Evolutionary conservation across 1,139 yeast species (phyloP), one percentile per base, ranked within the genome.

Genomic region (Pneumocystis oryctolagi): DNA sequence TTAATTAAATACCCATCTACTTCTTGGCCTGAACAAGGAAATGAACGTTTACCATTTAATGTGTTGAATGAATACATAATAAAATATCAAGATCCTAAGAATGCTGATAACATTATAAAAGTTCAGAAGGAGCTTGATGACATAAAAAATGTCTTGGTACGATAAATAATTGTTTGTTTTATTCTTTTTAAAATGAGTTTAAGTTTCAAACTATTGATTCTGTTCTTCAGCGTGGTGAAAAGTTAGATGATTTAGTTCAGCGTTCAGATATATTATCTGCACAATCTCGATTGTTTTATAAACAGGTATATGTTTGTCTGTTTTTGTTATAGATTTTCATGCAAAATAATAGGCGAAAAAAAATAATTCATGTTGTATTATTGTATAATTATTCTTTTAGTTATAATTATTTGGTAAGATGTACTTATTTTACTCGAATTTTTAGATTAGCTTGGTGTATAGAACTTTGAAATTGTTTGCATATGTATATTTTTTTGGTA

Each of bases 51-150:
- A 25, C 63, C 61, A 30, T 65, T 60, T n/a, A 82, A 82, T 47
- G 82, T 82, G 66, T 79, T 92, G 71, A 85, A 84, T 56, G 77
- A 77, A 37, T 89, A 89, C 73, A 77, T 94, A 69, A 77, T 79
- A 70, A 87, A 88, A 72, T 92, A 94, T 76, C 98, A 92, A 76
- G 96, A 94, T 74, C 99, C 99, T 31, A 80, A 86, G 53, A 96
- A 92, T 77, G 97, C 98, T 0, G 99, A 92, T 73, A 86, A 96
- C 18, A 85, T 92, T 68, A 85, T 92, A 95, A 87, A 86, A 75
- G 98, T 92, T 47, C 98, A 94, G 77, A 95, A 89, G 73, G 98
- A 92, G 75, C 81, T 92, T 70, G 98, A 94, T 75, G 98, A 94
- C 73, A 92, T 98, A 58, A 94, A 92, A 79, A 89, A 90, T 70